A percentile compares a stretch with the other conserved stretches of the same genome.
Evolutionary conservation across 2,329 filamentous ascomycete species (phyloP).

Genomic region (Knufia fluminis): DNA sequence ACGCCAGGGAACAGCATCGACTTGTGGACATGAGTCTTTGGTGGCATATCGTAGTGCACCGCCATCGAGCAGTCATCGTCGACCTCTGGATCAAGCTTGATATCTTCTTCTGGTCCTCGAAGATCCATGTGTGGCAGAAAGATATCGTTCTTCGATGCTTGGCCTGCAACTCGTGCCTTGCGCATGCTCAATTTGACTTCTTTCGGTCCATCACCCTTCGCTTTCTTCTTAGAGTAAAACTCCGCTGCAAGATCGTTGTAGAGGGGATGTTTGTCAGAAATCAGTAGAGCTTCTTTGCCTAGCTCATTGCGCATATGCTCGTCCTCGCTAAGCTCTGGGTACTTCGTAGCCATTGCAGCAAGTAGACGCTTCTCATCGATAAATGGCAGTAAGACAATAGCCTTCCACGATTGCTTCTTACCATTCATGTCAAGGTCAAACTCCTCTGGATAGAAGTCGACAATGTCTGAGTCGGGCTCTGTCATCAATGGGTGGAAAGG

Average conservation of each 20-base stretch:
- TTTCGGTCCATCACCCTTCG: conserved; percentile 42
- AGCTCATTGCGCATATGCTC: conserved; percentile 69
- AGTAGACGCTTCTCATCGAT: conserved; percentile 87
- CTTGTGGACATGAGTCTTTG: conserved; percentile 66
- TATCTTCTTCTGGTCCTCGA: conserved; percentile 64
- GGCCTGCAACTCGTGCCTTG: conserved; percentile 66
- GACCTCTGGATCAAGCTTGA: conserved; percentile 58
- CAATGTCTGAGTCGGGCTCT: conserved; percentile 76
- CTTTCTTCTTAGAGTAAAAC: conserved; percentile 80
- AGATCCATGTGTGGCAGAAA: conserved; percentile 79
- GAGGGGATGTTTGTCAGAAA: conserved; percentile 74
- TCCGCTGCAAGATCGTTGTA: conserved; percentile 76
- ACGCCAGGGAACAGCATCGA: conserved; percentile 88
- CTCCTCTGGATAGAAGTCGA: conserved; percentile 94
- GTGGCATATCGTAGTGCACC: conserved; percentile 77
- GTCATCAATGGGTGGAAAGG: conserved; percentile 89
- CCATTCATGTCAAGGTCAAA: conserved; percentile 92
- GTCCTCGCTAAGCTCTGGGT: conserved; percentile 66
- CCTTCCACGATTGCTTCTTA: conserved; percentile 98
- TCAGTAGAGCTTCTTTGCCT: conserved; percentile 71
- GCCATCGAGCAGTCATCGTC: conserved; percentile 83
- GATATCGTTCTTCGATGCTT: conserved; percentile 68
- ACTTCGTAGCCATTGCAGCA: conserved; percentile 70
- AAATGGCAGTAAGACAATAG: conserved; percentile 84
- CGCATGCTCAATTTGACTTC: conserved; percentile 66